A percentile compares a stretch with the other conserved stretches of the same genome.
Evolutionary conservation across 2,329 filamentous ascomycete genomes (phyloP).

Genomic region (Nemania sp.): DNA sequence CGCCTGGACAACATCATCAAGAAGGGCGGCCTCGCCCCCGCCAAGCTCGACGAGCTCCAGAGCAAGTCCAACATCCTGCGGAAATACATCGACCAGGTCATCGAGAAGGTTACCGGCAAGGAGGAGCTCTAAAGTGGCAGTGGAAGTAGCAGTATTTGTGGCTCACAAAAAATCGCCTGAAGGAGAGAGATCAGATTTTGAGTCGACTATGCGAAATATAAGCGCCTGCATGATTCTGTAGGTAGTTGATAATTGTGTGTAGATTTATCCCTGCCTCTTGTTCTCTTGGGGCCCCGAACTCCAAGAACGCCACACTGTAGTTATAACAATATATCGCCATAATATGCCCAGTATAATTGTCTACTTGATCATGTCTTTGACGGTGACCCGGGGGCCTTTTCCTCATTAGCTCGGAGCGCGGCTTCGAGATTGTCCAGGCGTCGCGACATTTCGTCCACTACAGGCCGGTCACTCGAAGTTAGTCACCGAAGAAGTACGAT

Average conservation of each 20-base stretch:
- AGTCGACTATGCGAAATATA: constrained; percentile 17
- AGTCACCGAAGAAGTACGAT: too few species aligned
- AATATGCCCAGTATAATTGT: constrained; percentile 2
- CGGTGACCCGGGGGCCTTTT: constrained; percentile 44
- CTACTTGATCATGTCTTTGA: constrained; percentile 42
- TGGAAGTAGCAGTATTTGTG: constrained; percentile 11
- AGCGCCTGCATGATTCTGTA: constrained; percentile 12
- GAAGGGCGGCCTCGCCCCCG: constrained; percentile 82
- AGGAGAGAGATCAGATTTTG: not conserved
- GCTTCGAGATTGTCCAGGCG: constrained; percentile 82
- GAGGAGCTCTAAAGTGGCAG: constrained; percentile 65
- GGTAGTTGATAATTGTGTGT: too few species aligned
- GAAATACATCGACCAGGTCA: constrained; percentile 68
- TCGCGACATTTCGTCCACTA: constrained; percentile 93
- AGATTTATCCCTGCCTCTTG: constrained; percentile 11
- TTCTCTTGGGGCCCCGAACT: constrained; percentile 18
- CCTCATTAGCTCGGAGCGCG: constrained; percentile 63
- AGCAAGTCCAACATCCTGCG: constrained; percentile 86
- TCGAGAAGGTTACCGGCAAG: constrained; percentile 61
- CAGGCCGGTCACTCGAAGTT: constrained; percentile 8
- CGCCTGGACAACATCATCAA: constrained; percentile 77
- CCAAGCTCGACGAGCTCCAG: constrained; percentile 87
- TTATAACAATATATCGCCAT: constrained; percentile 17
- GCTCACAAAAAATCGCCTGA: constrained; percentile 15
- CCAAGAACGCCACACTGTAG: constrained; percentile 31